Evolutionary conservation across 2,329 filamentous ascomycete genomes (phyloP), one percentile per base, ranked within the genome.

Genomic region (Trichoderma citrinoviride): DNA sequence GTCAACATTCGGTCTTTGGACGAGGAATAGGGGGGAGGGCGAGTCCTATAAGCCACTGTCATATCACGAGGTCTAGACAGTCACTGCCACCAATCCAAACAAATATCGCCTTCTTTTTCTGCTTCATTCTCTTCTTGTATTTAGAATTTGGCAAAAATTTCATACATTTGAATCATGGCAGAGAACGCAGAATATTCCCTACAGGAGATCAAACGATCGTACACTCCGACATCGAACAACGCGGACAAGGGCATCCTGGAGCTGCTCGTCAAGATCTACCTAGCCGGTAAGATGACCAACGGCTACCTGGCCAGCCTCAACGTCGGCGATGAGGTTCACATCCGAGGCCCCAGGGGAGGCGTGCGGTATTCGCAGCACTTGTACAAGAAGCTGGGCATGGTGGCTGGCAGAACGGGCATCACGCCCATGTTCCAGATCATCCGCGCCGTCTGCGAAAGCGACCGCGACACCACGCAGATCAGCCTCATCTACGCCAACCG

Each of bases 161-260:
- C n/a, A n/a, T n/a, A n/a, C n/a, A n/a, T n/a, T n/a, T n/a, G n/a
- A n/a, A n/a, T n/a, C n/a, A n/a, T n/a, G n/a, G n/a, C n/a, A n/a
- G n/a, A n/a, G n/a, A n/a, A n/a, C n/a, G n/a, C n/a, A n/a, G n/a
- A n/a, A n/a, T n/a, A n/a, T n/a, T n/a, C n/a, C n/a, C n/a, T n/a
- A n/a, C n/a, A n/a, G 2, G 44, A 47, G 19, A 15, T 58, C 10
- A 93, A 96, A 70, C 86, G 93, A 23, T 88, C 91, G 5, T 97
- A 97, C 78, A 97, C 93, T 0, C 93, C 93, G 0, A 96, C 97
- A 7, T 60, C 56, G 27, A 44, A 60, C 15, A 44, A 44, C 70
- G 70, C 71, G 1, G 81, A 85, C 69, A 76, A 73, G 0, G 84
- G 84, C 33, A 69, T 73, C 2, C 71, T 86, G 1, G 81, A 84